Evolutionary conservation across 2,329 filamentous ascomycete species (phyloP), one percentile per base, ranked within the genome.

Genomic region (Alternaria viburni): DNA sequence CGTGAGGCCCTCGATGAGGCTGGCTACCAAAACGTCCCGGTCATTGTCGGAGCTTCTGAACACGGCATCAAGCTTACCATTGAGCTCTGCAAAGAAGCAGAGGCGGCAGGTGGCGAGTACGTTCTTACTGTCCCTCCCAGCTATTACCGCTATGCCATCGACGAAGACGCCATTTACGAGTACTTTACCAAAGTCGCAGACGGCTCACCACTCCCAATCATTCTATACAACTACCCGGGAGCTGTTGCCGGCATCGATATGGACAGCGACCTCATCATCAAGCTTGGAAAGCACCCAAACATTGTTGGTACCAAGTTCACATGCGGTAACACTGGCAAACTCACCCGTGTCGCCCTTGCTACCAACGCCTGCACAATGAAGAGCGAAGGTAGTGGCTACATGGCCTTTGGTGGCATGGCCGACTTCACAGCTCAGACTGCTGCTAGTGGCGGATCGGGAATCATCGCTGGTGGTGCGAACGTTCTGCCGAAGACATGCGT

Each of bases 291-390:
- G 77, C 93, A 96, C 81, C 88, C 89, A 69, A 96, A 96, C 81
- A 93, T 97, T 74, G 83, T 93, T 66, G 93, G 93, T 66, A 94
- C 92, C 59, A 97, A 97, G 81, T 96, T 97, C 85, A 97, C 93
- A 44, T 96, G 93, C 78, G 93, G 92, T 69, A 96, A 93, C 84
- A 96, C 92, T 1, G 93, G 93, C 68, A 97, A 96, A 83, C 86
- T 96, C 69, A 95, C 93, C 12, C 89, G 93, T 30, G 92, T 97
- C 5, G 92, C 93, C 7, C 81, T 86, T 13, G 92, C 89, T 49
- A 88, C 90, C 51, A 83, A 91, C 71, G 92, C 93, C 61, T 88
- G 89, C 79, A 93, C 90, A 0, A 88, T 90, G 55, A 81, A 80
- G 70, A 77, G 74, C 61, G 66, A 76, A 36, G 81, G 81, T 36